phyloP scores from a whole-genome alignment of 225 moss, liverwort and hornwort species.

The Physcomitrellopsis africana region DNA sequence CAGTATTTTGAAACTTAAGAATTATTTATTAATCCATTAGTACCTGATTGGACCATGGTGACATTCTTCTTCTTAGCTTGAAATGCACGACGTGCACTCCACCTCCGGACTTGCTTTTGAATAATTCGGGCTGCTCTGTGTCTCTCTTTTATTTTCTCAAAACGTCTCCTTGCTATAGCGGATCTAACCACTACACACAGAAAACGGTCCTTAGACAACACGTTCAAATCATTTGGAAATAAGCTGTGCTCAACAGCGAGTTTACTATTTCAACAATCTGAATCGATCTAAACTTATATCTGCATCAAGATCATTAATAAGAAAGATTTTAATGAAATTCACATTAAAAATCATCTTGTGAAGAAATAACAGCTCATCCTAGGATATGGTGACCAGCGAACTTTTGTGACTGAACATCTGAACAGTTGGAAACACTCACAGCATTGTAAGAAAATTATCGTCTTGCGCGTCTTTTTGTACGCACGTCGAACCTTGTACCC shows the following conservation, averaged over 20 bases:
- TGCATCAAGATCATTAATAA: constrained; percentile 6
- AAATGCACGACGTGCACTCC: constrained; percentile 52
- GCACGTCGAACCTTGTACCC: constrained; percentile 76
- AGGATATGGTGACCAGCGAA: neutral
- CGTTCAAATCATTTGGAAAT: neutral
- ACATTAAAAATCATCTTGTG: constrained; percentile 5
- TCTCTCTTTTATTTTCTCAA: constrained; percentile 49
- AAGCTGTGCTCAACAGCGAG: constrained; percentile 7
- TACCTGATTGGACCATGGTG: constrained; percentile 80
- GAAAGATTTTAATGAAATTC: constrained; percentile 1
- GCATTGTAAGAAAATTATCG: constrained; percentile 74
- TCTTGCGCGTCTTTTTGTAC: constrained; percentile 66
- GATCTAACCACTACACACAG: constrained; percentile 78
- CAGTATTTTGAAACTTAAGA: constrained; percentile 3
- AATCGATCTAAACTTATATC: constrained; percentile 17
- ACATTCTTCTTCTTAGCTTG: constrained; percentile 44
- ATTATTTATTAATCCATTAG: constrained; percentile 7
- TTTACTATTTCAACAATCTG: neutral
- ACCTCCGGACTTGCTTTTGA: constrained; percentile 73
- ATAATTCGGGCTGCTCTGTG: constrained; percentile 75
- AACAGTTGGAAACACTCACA: constrained; percentile 55
- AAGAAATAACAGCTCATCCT: neutral
- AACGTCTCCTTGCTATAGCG: constrained; percentile 73
- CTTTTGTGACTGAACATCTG: constrained; percentile 8
- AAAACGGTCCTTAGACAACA: constrained; percentile 16